A percentile compares a stretch with the other conserved stretches of the same genome.
These are phyloP conservation scores for Deakozyma indianensis DNA, from an alignment of 805 yeast genomes.

Conservation along the genomic window DNA sequence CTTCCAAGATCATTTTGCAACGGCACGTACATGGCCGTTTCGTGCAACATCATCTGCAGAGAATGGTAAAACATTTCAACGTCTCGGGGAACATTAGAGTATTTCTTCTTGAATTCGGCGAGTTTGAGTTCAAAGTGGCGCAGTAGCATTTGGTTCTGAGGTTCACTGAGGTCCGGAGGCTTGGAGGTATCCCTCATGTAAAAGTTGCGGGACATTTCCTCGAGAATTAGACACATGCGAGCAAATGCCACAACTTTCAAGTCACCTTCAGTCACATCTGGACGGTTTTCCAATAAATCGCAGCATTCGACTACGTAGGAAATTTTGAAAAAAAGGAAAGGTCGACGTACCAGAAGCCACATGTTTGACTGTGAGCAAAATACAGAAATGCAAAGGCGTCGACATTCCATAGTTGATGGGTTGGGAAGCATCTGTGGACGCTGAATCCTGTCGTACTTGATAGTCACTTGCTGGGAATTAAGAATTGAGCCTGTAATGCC, in stretches of 20 bases:
- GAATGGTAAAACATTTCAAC: conserved; percentile 34
- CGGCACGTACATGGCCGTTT: conserved; percentile 9
- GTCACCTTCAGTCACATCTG: conserved; percentile 20
- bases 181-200: conserved; percentile 12
- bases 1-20: conserved; percentile 9
- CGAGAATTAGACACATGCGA: conserved; percentile 42
- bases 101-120: conserved; percentile 24
- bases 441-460: conserved; percentile 15
- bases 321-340: conserved; percentile 28
- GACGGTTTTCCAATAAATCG: conserved; percentile 24
- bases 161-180: conserved; percentile 19
- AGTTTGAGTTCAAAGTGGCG: conserved; percentile 35
- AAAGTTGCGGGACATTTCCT: conserved; percentile 35
- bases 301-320: conserved; percentile 50
- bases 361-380: conserved; percentile 51
- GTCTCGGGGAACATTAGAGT: conserved; percentile 24
- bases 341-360: conserved; percentile 48
- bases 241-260: conserved; percentile 40
- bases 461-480: conserved; percentile 3
- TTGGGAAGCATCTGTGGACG: conserved; percentile 24
- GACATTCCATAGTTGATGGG: conserved; percentile 29
- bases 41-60: conserved; percentile 34
- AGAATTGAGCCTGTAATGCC: conserved; percentile 31
- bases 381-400: conserved; percentile 38
- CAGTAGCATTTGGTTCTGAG: conserved; percentile 26